Percentiles rank a stretch among this genome's conserved stretches.
Evolutionary conservation across 805 yeast species (phyloP).

Genomic region (Wickerhamiella cacticola): DNA sequence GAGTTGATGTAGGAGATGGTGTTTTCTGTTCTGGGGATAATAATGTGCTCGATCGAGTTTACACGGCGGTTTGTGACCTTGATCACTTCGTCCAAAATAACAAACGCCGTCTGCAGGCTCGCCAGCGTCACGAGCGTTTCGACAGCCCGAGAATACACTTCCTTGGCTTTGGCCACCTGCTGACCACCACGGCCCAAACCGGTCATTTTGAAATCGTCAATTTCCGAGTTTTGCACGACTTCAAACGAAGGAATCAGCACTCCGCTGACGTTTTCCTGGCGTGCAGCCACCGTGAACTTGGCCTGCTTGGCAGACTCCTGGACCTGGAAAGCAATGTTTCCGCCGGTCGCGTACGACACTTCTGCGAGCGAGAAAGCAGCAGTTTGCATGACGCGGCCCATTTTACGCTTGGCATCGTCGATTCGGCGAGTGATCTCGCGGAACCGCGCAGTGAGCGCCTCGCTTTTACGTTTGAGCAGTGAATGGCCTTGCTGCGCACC

Average conservation of each 20-base stretch:
- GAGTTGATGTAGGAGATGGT: constrained; percentile 86
- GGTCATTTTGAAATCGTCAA: constrained; percentile 89
- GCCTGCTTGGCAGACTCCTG: constrained; percentile 85
- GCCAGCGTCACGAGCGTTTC: constrained; percentile 94
- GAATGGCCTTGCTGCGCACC: constrained; percentile 98
- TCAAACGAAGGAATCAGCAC: constrained; percentile 90
- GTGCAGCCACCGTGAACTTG: constrained; percentile 78
- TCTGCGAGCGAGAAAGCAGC: constrained; percentile 97
- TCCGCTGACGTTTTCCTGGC: constrained; percentile 94
- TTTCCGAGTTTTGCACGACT: constrained; percentile 65
- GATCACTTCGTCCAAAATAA: constrained; percentile 92
- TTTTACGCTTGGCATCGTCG: constrained; percentile 89
- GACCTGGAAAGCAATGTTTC: constrained; percentile 87
- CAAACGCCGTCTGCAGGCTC: constrained; percentile 90
- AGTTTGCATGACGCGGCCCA: constrained; percentile 97
- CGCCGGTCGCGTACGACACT: constrained; percentile 95
- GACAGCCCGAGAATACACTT: constrained; percentile 89
- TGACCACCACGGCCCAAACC: constrained; percentile 98
- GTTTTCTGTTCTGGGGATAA: constrained; percentile 94
- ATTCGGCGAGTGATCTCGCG: constrained; percentile 90
- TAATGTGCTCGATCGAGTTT: constrained; percentile 96
- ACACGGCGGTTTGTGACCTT: constrained; percentile 97
- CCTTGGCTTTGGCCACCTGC: constrained; percentile 89
- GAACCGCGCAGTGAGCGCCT: constrained; percentile 90
- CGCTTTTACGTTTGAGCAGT: constrained; percentile 85